Evolutionary conservation across 1,139 yeast genomes (phyloP), one percentile per base, ranked within the genome.

Genomic region (Candida sanyaensis): DNA sequence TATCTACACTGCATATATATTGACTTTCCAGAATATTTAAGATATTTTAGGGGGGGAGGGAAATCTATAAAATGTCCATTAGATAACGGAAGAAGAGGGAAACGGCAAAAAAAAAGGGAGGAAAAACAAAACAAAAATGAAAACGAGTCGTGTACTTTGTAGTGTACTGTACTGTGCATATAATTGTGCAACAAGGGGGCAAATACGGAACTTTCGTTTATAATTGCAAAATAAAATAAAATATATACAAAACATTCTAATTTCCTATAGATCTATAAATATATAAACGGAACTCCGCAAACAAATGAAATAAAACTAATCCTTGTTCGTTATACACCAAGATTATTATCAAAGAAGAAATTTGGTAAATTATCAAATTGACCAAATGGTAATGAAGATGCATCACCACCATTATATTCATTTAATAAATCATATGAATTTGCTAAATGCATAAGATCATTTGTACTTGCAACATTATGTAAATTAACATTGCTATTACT

Each of bases 321-420:
- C 21, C 21, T 17, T 30, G 24, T 26, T 10, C 31, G 7, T 50
- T 52, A 61, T 11, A 56, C 42, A 11, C 71, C 70, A 37, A 65
- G 50, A 48, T 67, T 70, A 45, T 69, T 69, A 51, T 73, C 78
- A 49, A 63, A 70, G 55, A 74, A 72, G 49, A 68, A 71, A 52
- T 73, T 73, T 8, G 78, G 78, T 46, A 71, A 53, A 43, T 54
- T 65, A 43, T 59, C 50, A 47, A 58, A 49, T 41, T 58, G 60
- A 12, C 52, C 50, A 29, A 50, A 50, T 10, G 56, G 43, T 50
- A 56, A 54, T 3, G 61, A 46, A 2, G 57, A 51, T 5, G 56
- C 59, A 39, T 61, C 66, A 39, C 56, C 54, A 31, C 51, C 52
- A n/a, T 58, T 42, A 31, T 52, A 50, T 26, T 60, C 64, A 43